A percentile compares a stretch with the other conserved stretches of the same genome.
Conservation (phyloP, 2,329 filamentous ascomycete genomes). For the Phaeosphaeriaceae sp. region DNA sequence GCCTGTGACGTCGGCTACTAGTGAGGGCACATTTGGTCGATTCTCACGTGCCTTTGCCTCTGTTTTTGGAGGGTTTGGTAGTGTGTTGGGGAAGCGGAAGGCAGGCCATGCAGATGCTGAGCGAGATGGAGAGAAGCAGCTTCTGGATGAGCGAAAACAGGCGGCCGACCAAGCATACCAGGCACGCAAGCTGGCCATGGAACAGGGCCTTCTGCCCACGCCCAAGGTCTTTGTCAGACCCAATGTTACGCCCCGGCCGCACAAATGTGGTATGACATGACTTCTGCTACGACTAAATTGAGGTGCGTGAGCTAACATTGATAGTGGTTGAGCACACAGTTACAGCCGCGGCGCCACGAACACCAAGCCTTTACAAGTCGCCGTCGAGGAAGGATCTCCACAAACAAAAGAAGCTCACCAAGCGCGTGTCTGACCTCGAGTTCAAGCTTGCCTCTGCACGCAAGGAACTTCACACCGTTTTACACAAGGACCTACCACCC, state of each 20-base stretch:
- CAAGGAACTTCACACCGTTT: slow-evolving; percentile 59
- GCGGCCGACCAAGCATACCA: slow-evolving; percentile 41
- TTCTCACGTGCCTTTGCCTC: slow-evolving; percentile 35
- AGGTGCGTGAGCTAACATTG: slow-evolving; percentile 10
- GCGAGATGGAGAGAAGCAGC: slow-evolving; percentile 15
- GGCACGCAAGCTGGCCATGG: slow-evolving; percentile 32
- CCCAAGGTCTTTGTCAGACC: slow-evolving; percentile 42
- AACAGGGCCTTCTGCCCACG: slow-evolving; percentile 39
- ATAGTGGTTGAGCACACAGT: slow-evolving; percentile 13
- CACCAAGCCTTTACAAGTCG: slow-evolving; percentile 51
- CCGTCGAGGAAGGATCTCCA: slow-evolving; percentile 63
- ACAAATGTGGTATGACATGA: slow-evolving; percentile 19
- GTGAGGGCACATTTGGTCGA: slow-evolving; percentile 35
- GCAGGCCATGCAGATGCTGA: slow-evolving; percentile 30
- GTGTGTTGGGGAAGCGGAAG: slow-evolving; percentile 42
- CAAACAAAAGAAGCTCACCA: slow-evolving; percentile 63
- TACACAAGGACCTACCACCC: slow-evolving; percentile 52
- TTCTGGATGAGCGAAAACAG: slow-evolving; percentile 34
- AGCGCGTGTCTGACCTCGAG: slow-evolving; percentile 67
- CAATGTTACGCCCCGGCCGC: slow-evolving; percentile 16
- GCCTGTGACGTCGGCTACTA: slow-evolving; percentile 7
- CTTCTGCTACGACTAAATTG: neutral
- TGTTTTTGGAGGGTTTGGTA: slow-evolving; percentile 32
- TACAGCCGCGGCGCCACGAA: slow-evolving; percentile 22
- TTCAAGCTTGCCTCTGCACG: slow-evolving; percentile 62